Base-by-base conservation (phyloP, 768 basidiomycete genomes). In the Saitozyma podzolica region DNA sequence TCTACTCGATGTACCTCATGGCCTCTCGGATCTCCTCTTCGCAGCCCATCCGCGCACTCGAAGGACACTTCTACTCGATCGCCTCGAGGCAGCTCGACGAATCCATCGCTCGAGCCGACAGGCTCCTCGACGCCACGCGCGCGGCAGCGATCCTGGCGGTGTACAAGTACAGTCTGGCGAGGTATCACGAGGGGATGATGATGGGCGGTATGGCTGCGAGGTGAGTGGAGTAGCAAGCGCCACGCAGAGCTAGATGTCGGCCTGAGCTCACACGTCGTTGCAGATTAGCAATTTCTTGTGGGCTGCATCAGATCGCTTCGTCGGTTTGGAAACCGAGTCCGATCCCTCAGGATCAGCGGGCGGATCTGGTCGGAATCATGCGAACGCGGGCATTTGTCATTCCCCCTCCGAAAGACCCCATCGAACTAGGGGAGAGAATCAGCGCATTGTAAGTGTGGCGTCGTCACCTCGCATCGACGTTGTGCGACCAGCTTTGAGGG, bases 101-200 rank as follows among this genome's bases (percentile, higher is more conserved):
- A 41, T 54, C 69, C 2, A 65, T 76, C 37, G 40, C 55, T 0
- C 52, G 66, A 11, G 66, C 67, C 9, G 74, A 76, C 41, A 40
- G 72, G 11, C 50, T 72, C 3, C 49, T 76, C 48, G 74, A 76
- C 50, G 72, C 72, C 29, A 61, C 58, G 3, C 56, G 74, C 16
- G 72, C 74, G 11, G 63, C 69, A 13, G 70, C 68, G 6, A 53
- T 73, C 29, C 45, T 76, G 50, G 67, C 72, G 9, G 68, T 76
- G 3, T 73, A 76, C 58, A 66, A 76, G 52, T 76, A 62, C 50
- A 61, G 64, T 20, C 54, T 63, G 47, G 72, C 69, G 17, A 57
- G 68, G 42, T 76, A 73, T 57, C 74, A 76, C 52, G 72, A 76
- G 40, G 74, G 72, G 10, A 72, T 65, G 60, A 73, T 76, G 72